A percentile compares a stretch with the other conserved stretches of the same genome.
These are phyloP conservation scores for Trematosphaeria pertusa DNA, from an alignment of 2,329 filamentous ascomycete genomes.

Conservation along the genomic window DNA sequence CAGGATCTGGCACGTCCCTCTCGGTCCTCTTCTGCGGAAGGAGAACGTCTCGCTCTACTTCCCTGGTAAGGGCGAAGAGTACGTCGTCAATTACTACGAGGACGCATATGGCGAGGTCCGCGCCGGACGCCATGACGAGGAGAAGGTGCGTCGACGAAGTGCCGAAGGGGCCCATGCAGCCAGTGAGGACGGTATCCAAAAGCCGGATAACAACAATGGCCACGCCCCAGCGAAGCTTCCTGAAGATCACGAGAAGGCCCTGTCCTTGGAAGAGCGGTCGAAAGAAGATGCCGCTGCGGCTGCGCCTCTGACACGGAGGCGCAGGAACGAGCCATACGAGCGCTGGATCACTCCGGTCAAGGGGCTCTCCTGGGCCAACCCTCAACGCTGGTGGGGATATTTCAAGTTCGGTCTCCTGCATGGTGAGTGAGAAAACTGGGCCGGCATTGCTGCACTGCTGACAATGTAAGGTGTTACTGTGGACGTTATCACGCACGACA, in stretches of 20 bases:
- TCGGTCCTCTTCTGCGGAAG: conserved; percentile 50
- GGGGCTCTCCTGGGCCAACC: conserved; percentile 38
- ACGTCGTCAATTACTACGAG: conserved; percentile 52
- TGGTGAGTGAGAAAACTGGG: conserved; percentile 14
- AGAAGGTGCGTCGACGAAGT: conserved; percentile 8
- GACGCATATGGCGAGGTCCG: conserved; percentile 34
- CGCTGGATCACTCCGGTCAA: conserved; percentile 45
- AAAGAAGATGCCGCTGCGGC: conserved; percentile 14
- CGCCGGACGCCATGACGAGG: conserved; percentile 23
- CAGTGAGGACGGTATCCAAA: conserved; percentile 11
- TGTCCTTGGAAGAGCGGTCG: conserved; percentile 20
- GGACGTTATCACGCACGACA: conserved; percentile 52
- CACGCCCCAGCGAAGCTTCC: conserved; percentile 12
- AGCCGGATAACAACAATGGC: not conserved
- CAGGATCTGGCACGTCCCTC: conserved; percentile 32
- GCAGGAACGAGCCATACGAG: conserved; percentile 40
- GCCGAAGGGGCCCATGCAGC: conserved; percentile 13
- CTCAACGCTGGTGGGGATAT: conserved; percentile 46
- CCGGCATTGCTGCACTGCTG: not conserved
- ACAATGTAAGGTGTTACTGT: conserved; percentile 45
- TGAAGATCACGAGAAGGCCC: conserved; percentile 17
- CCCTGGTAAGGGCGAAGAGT: conserved; percentile 46
- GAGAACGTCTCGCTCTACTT: conserved; percentile 51
- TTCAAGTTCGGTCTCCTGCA: conserved; percentile 54
- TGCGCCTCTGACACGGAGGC: conserved; percentile 24